These are phyloP conservation scores for Pichia manshurica DNA, from an alignment of 805 yeast genomes.

Conservation along the genomic window DNA sequence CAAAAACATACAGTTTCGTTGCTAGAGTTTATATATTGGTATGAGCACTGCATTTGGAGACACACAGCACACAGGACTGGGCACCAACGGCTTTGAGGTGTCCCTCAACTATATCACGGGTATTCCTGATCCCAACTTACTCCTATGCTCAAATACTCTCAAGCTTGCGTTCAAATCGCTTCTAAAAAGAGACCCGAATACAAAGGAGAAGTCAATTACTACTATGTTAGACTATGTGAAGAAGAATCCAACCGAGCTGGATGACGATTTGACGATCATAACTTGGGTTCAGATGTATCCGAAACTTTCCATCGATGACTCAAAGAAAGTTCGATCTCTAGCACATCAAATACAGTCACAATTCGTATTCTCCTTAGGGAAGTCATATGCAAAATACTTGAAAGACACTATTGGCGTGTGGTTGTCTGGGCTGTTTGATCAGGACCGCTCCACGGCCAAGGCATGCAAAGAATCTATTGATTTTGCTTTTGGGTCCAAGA, in stretches of 20 bases:
- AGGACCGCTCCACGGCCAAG: conserved; percentile 55
- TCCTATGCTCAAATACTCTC: conserved; percentile 41
- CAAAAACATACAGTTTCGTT: too few species aligned
- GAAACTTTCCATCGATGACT: conserved; percentile 65
- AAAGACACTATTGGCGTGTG: conserved; percentile 69
- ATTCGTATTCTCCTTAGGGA: conserved; percentile 46
- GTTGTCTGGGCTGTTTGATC: conserved; percentile 66
- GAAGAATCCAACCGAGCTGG: conserved; percentile 21
- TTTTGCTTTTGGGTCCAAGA: conserved; percentile 50
- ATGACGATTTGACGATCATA: conserved; percentile 51
- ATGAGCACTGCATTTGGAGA: conserved; percentile 10
- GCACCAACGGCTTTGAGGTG: conserved; percentile 42
- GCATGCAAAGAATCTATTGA: conserved; percentile 44
- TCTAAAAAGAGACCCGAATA: conserved; percentile 73
- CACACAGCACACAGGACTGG: conserved; percentile 24
- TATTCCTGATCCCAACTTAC: conserved; percentile 58
- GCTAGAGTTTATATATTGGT: too few species aligned
- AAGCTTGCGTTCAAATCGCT: conserved; percentile 69
- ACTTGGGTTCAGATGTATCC: conserved; percentile 82
- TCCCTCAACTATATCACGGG: conserved; percentile 75
- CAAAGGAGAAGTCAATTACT: conserved; percentile 71
- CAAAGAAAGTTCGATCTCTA: conserved; percentile 54
- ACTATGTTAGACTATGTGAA: conserved; percentile 42
- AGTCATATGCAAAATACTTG: conserved; percentile 56
- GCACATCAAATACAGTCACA: conserved; percentile 63